Percentiles rank a stretch among this genome's conserved stretches.
phyloP scores from a whole-genome alignment of 2,329 filamentous ascomycete genomes.

The Graphilbum sp. region DNA sequence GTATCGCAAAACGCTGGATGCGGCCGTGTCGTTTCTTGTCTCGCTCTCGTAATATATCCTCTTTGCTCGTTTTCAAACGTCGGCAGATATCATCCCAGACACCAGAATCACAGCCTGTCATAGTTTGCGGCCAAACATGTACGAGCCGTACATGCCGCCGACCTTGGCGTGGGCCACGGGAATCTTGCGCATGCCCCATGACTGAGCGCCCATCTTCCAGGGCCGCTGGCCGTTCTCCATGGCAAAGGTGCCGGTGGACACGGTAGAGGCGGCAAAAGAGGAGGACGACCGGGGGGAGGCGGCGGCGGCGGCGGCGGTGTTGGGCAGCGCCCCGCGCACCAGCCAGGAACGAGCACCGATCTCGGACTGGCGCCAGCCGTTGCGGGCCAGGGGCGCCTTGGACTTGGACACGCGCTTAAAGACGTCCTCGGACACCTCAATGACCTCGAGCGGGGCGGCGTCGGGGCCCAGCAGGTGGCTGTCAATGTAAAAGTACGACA shows the following conservation, averaged over 20 bases:
- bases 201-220: conserved; percentile 76
- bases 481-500: conserved; percentile 31
- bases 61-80: too few species aligned
- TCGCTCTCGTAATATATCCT: too few species aligned
- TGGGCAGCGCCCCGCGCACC: conserved; percentile 37
- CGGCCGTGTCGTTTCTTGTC: too few species aligned
- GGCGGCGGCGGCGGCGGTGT: not conserved
- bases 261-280: not conserved
- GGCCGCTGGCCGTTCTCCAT: conserved; percentile 31
- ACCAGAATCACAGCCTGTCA: conserved; percentile 15
- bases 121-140: conserved; percentile 45
- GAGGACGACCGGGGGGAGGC: not conserved
- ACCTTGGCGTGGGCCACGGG: conserved; percentile 86
- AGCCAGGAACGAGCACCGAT: conserved; percentile 51
- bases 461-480: conserved; percentile 40
- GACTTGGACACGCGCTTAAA: conserved; percentile 49
- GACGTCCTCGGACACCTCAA: conserved; percentile 57
- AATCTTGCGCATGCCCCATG: conserved; percentile 79
- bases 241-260: conserved; percentile 4
- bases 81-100: too few species aligned
- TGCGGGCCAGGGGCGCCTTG: conserved; percentile 37
- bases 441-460: conserved; percentile 55
- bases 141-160: conserved; percentile 77
- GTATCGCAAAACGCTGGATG: too few species aligned
- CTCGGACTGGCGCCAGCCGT: conserved; percentile 58